phyloP scores from a whole-genome alignment of 768 basidiomycete species.

The Tricholoma matsutake region DNA sequence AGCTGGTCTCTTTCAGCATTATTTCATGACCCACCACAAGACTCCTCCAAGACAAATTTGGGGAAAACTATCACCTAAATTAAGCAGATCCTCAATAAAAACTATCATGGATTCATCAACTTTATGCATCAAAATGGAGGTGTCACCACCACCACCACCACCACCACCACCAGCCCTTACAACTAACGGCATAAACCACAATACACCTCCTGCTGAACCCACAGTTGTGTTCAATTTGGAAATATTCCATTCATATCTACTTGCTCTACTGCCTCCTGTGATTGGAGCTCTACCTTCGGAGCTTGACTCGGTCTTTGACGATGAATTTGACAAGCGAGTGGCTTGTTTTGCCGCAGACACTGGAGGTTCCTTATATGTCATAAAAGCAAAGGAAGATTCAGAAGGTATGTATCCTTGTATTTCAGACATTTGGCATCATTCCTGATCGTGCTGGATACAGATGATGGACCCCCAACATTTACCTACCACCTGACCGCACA shows the following conservation, averaged over 20 bases:
- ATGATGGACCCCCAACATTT: conserved; percentile 60
- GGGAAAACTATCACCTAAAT: background rate
- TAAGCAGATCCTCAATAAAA: too few relatives aligned
- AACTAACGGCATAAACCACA: conserved; percentile 26
- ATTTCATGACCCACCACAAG: conserved; percentile 25
- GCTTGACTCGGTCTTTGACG: conserved; percentile 65
- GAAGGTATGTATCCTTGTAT: conserved; percentile 63
- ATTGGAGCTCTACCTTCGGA: conserved; percentile 66
- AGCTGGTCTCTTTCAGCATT: conserved; percentile 21
- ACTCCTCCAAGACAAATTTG: conserved; percentile 23
- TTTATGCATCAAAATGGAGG: background rate
- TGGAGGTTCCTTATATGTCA: conserved; percentile 77
- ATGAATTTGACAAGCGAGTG: conserved; percentile 73
- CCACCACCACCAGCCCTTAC: conserved; percentile 8
- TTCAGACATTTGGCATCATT: background rate
- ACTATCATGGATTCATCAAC: too few relatives aligned
- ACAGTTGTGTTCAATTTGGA: conserved; percentile 58
- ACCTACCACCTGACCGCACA: conserved; percentile 67
- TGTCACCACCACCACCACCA: too few relatives aligned
- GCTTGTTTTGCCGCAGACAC: conserved; percentile 71
- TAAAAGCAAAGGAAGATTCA: conserved; percentile 70
- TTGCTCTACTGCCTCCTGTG: conserved; percentile 72
- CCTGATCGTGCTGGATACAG: conserved; percentile 22
- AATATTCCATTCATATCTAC: conserved; percentile 68
- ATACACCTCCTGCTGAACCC: conserved; percentile 23